Evolutionary conservation across 2,329 filamentous ascomycete genomes (phyloP), one percentile per base, ranked within the genome.

Genomic region (Cladosporium sphaerospermum): DNA sequence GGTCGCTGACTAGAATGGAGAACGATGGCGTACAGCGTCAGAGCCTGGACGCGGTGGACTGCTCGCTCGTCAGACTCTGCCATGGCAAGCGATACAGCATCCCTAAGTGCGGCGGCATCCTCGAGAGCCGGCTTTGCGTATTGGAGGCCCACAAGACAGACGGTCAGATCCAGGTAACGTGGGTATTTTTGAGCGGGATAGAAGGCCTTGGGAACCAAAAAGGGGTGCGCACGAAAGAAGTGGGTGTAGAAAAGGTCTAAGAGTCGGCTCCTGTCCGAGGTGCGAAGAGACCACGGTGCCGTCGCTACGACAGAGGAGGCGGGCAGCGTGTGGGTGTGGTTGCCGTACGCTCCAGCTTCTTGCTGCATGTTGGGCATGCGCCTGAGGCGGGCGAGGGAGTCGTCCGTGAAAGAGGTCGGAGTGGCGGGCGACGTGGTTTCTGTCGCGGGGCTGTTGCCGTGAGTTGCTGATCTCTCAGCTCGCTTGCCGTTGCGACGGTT

Each of bases 1-100:
- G 86, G 83, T 59, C 91, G 79, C 62, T 85, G 85, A 58, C 80
- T 83, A 3, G 88, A 88, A 65, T 95, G 88, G 8, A 95, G 76
- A 0, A 83, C 85, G 57, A 95, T 84, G 18, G 89, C 78, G 51
- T 89, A 79, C 4, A 96, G 75, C 43, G 95, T 71, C 65, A 93
- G 77, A 2, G 88, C 84, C 70, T 96, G 91, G 0, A 95, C 82
- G 4, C 84, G 55, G 64, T 82, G 88, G 0, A 64, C 66, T 5
- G 47, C 48, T 10, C 49, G 54, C 8, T 62, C 58, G 14, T 53
- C 19, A 19, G 34, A n/a, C 34, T 36, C 34, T 36, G 34, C 10
- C 34, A 36, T 36, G 34, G 34, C 34, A n/a, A 5, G n/a, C 4
- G 34, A 9, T 5, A 36, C 34, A 36, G 34, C 34, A 11, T 36